Evolutionary conservation across 1,284 basidiomycete species (phyloP), one percentile per base, ranked within the genome.

Genomic region (Phylloporus sp.): DNA sequence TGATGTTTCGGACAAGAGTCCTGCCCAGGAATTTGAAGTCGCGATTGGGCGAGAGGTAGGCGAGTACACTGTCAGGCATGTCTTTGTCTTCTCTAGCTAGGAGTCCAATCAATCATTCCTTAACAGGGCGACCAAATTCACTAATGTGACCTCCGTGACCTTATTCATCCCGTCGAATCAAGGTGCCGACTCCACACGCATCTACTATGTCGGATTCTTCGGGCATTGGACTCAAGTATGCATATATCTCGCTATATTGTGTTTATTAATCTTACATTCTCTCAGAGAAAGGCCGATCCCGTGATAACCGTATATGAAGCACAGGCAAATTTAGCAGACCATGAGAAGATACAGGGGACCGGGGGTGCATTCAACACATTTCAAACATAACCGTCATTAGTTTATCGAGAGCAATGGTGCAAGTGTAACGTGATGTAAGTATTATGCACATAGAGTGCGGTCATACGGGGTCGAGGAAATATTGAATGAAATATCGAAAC

Each of bases 151-250:
- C 14, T 90, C 88, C 5, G 75, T 95, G 27, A 91, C 92, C 1
- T 73, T 95, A 7, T 94, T 92, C 77, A 88, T 95, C 71, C 92
- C 93, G 8, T 84, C 85, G 2, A 85, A 90, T 12, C 91, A 92
- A 78, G 93, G 92, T 19, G 90, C 89, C 5, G 88, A 92, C n/a
- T 87, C 84, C 0, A 87, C 85, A 3, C 83, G 87, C 25, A 82
- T 95, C 14, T 94, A 92, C 74, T 95, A 93, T 71, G 74, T 95
- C 41, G 93, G 93, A 14, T 91, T 95, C 75, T 80, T 93, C n/a
- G 94, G 94, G 4, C 85, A 88, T 62, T 94, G 92, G 89, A 87
- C 86, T 65, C 88, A 93, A 84, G 93, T 92, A 75, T 45, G 75
- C 25, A n/a, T 41, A 41, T 52, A 17, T n/a, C 27, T n/a, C 5